Evolutionary conservation across 1,284 basidiomycete genomes (phyloP).

Genomic region (Ganoderma lucidum): DNA sequence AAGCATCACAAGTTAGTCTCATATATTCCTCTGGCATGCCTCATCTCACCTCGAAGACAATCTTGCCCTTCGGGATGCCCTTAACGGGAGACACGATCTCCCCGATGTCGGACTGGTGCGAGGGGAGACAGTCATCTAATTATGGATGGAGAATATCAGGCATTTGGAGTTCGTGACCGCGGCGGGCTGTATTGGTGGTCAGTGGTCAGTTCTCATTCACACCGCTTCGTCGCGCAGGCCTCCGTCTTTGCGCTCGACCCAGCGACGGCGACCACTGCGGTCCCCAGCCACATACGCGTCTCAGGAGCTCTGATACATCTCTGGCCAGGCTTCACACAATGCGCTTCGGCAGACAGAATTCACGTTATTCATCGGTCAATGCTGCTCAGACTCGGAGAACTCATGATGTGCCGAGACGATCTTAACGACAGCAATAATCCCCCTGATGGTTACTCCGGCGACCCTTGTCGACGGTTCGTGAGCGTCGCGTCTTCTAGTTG

Average conservation of each 20-base stretch:
- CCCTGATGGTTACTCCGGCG: neutral
- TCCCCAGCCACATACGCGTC: constrained; percentile 34
- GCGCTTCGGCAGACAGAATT: neutral
- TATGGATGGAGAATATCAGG: neutral
- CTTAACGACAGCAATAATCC: neutral
- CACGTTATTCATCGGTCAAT: neutral
- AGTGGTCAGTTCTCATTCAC: constrained; percentile 11
- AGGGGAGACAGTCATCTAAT: neutral
- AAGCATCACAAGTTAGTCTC: neutral
- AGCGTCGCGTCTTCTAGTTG: neutral
- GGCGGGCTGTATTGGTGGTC: constrained; percentile 21
- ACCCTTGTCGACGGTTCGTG: neutral
- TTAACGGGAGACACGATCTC: constrained; percentile 11
- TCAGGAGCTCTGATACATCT: constrained; percentile 23
- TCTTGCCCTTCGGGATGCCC: constrained; percentile 1
- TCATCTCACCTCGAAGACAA: constrained; percentile 25
- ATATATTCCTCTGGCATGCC: constrained; percentile 18
- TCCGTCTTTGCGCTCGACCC: constrained; percentile 35
- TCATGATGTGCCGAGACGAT: neutral
- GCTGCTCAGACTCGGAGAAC: too few species aligned
- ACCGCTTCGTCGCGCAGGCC: constrained; percentile 33
- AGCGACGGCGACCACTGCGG: constrained; percentile 21
- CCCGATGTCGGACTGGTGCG: constrained; percentile 34
- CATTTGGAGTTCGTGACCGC: neutral
- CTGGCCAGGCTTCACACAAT: neutral